phyloP scores from a whole-genome alignment of 257 asterid species.

The Solanum tarapatanum region DNA sequence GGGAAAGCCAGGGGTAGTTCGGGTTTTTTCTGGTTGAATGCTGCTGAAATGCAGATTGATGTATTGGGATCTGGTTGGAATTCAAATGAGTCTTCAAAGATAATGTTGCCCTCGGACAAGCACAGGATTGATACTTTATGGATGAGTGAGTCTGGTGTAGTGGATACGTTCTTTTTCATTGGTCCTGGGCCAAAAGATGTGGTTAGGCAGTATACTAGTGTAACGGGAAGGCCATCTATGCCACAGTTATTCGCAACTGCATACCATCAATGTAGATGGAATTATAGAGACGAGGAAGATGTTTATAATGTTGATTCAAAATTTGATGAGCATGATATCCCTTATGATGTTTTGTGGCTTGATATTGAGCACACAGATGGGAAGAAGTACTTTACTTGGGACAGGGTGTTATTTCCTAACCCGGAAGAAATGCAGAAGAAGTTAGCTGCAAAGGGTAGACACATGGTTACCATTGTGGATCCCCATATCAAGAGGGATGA shows the following conservation, averaged over 20 bases:
- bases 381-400: conserved; percentile 95
- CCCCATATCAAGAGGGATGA: conserved; percentile 98
- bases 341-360: conserved; percentile 96
- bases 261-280: conserved; percentile 98
- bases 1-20: conserved; percentile 80
- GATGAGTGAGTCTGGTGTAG: conserved; percentile 96
- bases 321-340: conserved; percentile 90
- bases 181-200: conserved; percentile 96
- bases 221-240: conserved; percentile 82
- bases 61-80: conserved; percentile 74
- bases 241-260: conserved; percentile 87
- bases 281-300: conserved; percentile 95
- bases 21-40: conserved; percentile 94
- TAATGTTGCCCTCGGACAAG: conserved; percentile 61
- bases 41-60: conserved; percentile 99
- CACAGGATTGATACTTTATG: conserved; percentile 77
- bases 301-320: conserved; percentile 72
- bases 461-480: conserved; percentile 93
- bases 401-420: conserved; percentile 63
- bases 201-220: conserved; percentile 71
- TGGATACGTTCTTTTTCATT: conserved; percentile 82
- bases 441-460: conserved; percentile 90
- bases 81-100: conserved; percentile 38
- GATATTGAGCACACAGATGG: conserved; percentile 98
- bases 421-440: conserved; percentile 94